Base-by-base conservation (phyloP, 768 basidiomycete species). In the Leccinum uliginosum region DNA sequence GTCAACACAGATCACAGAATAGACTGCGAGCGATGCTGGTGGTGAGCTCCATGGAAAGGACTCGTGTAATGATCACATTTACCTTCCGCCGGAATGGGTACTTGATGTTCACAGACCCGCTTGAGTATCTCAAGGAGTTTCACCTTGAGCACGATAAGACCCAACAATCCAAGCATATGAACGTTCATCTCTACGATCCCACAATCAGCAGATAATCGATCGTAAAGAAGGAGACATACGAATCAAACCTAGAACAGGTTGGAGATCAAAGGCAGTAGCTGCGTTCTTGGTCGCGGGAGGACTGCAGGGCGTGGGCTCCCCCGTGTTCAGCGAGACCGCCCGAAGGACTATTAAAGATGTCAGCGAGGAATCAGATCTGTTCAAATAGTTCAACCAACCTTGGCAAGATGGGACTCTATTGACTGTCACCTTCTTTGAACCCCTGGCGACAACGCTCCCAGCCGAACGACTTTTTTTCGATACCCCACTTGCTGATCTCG, bases 101-200 rank as follows among this genome's bases (percentile, higher is more conserved):
- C 56, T 26, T 80, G 73, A 17, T 74, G 71, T 50, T 88, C 82
- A 24, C 82, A 81, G 6, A 95, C 63, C 15, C 79, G 81, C 38
- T 87, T 78, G 3, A 85, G 77, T 15, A 85, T 72, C 53, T 85
- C 82, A 24, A 98, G 76, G 4, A 87, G 69, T 49, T 83, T 84
- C 5, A 93, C 77, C 57, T 86, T 87, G 17, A 81, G 75, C 5
- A 93, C 71, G 3, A 80, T 73, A 17, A 89, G 78, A 0, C 85
- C 87, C 4, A 93, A 71, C 9, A 93, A 62, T 2, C 90, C 88
- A 17, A 92, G 78, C 44, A 95, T 72, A 47, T 83, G 77, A 0
- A 82, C 70, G 19, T 77, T 73, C 60, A 84, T 77, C 57, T 83
- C 86, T 89, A 60, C 14, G 19, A 15, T 0, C 29, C 8, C 4